Evolutionary conservation across 2,329 filamentous ascomycete species (phyloP).

Genomic region (Pyricularia sp.): DNA sequence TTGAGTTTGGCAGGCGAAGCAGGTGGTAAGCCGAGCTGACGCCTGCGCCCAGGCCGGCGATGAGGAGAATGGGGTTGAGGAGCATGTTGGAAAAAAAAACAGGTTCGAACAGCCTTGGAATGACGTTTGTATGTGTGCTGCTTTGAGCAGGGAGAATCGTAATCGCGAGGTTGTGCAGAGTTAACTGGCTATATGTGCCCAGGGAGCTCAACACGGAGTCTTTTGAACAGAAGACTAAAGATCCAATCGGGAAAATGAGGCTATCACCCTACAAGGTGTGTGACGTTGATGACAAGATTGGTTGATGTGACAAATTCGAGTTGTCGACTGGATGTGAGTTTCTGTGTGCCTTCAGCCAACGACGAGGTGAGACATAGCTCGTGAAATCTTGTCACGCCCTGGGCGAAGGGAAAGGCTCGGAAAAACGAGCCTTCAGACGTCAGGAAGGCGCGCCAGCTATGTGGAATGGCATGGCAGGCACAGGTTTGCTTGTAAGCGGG

Average conservation of each 20-base stretch:
- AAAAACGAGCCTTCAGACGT: not conserved
- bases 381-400: not conserved
- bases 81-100: conserved; percentile 1
- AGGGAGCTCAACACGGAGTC: not conserved
- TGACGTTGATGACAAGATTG: not conserved
- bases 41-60: not conserved
- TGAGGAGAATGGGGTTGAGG: not conserved
- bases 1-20: not conserved
- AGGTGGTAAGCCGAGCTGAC: conserved; percentile 2
- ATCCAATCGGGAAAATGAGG: not conserved
- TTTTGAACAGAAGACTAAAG: not conserved
- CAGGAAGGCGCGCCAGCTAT: not conserved
- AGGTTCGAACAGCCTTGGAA: not conserved
- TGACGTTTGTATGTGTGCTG: not conserved
- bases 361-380: not conserved
- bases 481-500: not conserved
- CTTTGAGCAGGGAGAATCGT: not conserved
- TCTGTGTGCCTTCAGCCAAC: not conserved
- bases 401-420: not conserved
- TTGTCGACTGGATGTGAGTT: not conserved
- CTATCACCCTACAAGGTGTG: not conserved
- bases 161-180: not conserved
- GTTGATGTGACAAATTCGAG: not conserved
- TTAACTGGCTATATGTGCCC: not conserved
- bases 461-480: not conserved